phyloP scores from a whole-genome alignment of 805 yeast genomes.

The Wickerhamomyces ciferrii region DNA sequence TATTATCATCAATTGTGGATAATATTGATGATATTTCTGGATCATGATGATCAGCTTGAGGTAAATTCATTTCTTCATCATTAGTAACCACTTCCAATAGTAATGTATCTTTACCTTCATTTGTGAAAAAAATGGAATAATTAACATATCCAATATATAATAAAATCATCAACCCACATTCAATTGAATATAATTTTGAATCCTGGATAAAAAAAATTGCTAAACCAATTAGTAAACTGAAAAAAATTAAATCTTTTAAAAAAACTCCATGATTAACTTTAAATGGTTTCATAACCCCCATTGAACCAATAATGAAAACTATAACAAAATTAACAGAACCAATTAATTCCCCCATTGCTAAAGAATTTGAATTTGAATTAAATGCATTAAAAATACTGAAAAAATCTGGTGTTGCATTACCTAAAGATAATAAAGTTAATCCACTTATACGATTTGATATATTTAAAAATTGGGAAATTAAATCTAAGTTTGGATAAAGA shows the following conservation, averaged over 20 bases:
- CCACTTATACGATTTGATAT: slow-evolving; percentile 81
- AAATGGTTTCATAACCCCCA: slow-evolving; percentile 67
- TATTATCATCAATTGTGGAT: slow-evolving; percentile 14
- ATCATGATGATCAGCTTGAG: not conserved
- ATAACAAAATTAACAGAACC: slow-evolving; percentile 87
- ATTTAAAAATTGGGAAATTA: slow-evolving; percentile 54
- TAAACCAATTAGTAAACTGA: slow-evolving; percentile 45
- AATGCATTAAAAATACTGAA: slow-evolving; percentile 81
- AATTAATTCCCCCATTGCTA: slow-evolving; percentile 86
- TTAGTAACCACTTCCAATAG: no score
- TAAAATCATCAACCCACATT: slow-evolving; percentile 51
- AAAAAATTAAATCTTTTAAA: slow-evolving; percentile 55
- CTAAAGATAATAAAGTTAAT: slow-evolving; percentile 80
- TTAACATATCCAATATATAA: slow-evolving; percentile 56
- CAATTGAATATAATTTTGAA: slow-evolving; percentile 48
- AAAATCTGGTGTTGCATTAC: slow-evolving; percentile 91
- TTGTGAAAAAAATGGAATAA: slow-evolving; percentile 34
- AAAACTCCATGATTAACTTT: slow-evolving; percentile 48
- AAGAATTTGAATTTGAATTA: slow-evolving; percentile 58
- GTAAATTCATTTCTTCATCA: slow-evolving; percentile 1
- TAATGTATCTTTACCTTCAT: slow-evolving; percentile 30
- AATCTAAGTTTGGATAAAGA: slow-evolving; percentile 71
- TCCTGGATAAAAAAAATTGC: slow-evolving; percentile 49
- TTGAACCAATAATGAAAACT: slow-evolving; percentile 74
- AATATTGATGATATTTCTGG: not conserved